Base-by-base conservation (phyloP, 257 asterid genomes). In the Vinca minor region DNA sequence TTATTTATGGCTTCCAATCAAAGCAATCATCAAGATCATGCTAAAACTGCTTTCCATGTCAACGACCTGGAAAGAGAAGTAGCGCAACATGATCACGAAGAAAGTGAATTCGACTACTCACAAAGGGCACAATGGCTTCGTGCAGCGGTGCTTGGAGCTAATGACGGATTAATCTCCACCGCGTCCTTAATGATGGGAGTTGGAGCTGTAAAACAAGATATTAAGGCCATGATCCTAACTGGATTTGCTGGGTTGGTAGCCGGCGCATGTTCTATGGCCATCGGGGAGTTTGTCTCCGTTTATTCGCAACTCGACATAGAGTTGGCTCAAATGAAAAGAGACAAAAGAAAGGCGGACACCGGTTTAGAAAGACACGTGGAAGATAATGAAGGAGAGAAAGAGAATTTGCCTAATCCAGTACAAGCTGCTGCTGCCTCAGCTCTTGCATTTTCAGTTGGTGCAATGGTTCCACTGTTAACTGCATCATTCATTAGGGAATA, bases 231-330 rank as follows among this genome's bases (percentile, higher is more conserved):
- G 96, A 81, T 84, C 42, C 48, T 89, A 0, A 85, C 93, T 0
- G 96, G 96, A 1, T 89, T 89, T 15, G 95, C 95, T 0, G 96
- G 95, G 38, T 78, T 86, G 0, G 89, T 88, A 38, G 88, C 96
- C 55, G 96, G 96, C 0, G 90, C 96, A 0, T 88, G 95, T 61
- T 86, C 95, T 54, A 88, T 88, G 96, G 95, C 96, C 29, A 88
- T 88, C 2, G 96, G 96, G 4, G 96, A 88, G 54, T 86, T 81
- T 25, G 95, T 88, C 10, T 88, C 96, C 0, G 96, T 88, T 18
- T 81, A 86, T 71, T 75, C 96, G 0, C 96, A 88, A 76, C 87
- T 84, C 1, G 96, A 88, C 59, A 88, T 86, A 13, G 87, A 88
- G 59, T 45, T 81, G 0, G 90, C 95, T 1, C 96, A 88, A 20